Percentiles rank a stretch among this genome's conserved stretches.
Conservation (phyloP, 2,329 filamentous ascomycete species). For the Beauveria sp. region DNA sequence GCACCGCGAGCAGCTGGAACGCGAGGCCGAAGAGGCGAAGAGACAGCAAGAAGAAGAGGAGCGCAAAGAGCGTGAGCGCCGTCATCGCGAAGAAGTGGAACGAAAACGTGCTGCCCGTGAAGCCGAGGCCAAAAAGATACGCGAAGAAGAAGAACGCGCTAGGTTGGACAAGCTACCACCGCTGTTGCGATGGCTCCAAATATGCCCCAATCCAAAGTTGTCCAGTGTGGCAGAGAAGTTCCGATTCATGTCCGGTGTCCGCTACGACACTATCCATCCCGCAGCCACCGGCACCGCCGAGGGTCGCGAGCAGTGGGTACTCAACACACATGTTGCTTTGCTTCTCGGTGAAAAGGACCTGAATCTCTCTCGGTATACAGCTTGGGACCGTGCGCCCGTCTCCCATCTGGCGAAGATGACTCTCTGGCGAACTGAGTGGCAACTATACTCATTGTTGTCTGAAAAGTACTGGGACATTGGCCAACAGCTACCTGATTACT, state of each 20-base stretch:
- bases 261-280: slow-evolving; percentile 55
- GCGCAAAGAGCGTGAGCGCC: slow-evolving; percentile 41
- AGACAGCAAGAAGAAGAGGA: slow-evolving; percentile 46
- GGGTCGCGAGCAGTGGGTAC: slow-evolving; percentile 58
- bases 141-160: slow-evolving; percentile 46
- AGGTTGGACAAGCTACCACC: slow-evolving; percentile 52
- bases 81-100: slow-evolving; percentile 39
- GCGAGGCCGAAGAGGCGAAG: slow-evolving; percentile 42
- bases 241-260: slow-evolving; percentile 49
- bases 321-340: slow-evolving; percentile 57
- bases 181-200: slow-evolving; percentile 53
- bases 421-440: slow-evolving; percentile 53
- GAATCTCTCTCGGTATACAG: slow-evolving; percentile 49
- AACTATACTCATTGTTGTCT: slow-evolving; percentile 47
- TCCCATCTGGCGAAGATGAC: slow-evolving; percentile 47
- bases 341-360: slow-evolving; percentile 59
- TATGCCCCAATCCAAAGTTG: slow-evolving; percentile 42
- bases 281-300: slow-evolving; percentile 43
- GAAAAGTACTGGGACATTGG: slow-evolving; percentile 45
- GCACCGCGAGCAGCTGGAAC: slow-evolving; percentile 34
- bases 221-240: slow-evolving; percentile 46
- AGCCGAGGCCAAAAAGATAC: slow-evolving; percentile 42
- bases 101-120: slow-evolving; percentile 42
- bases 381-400: slow-evolving; percentile 50
- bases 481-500: slow-evolving; percentile 44